phyloP scores from a whole-genome alignment of 331 rosid genomes.

The Pyracantha coccinea region DNA sequence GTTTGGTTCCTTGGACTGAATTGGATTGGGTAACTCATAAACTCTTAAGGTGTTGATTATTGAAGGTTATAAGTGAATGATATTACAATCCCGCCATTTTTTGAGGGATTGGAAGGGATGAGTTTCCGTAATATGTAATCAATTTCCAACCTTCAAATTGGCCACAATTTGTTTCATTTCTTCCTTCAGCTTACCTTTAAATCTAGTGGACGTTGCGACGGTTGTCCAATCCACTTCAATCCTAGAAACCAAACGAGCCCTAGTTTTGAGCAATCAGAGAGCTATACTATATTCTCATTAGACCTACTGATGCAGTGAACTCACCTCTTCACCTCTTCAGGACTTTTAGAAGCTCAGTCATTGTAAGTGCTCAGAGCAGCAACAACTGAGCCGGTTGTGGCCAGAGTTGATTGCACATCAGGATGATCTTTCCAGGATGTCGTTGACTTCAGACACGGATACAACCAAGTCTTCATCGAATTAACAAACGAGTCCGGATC shows the following conservation, averaged over 20 bases:
- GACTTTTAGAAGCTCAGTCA: constrained; percentile 34
- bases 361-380: constrained; percentile 65
- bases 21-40: not conserved
- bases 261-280: not conserved
- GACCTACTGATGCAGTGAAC: constrained; percentile 9
- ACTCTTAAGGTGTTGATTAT: not conserved
- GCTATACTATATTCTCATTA: not conserved
- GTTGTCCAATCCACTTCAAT: not conserved
- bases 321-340: constrained; percentile 43
- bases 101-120: not conserved
- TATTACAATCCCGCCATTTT: not conserved
- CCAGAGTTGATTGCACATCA: constrained; percentile 59
- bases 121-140: not conserved
- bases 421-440: constrained; percentile 86
- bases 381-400: constrained; percentile 77
- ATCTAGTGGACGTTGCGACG: not conserved
- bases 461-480: constrained; percentile 73
- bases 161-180: not conserved
- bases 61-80: not conserved
- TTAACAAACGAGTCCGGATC: constrained; percentile 66
- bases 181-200: not conserved
- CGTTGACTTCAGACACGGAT: constrained; percentile 71
- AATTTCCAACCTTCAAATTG: not conserved
- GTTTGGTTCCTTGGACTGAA: not conserved
- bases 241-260: not conserved